These are phyloP conservation scores for Talaromyces funiculosus DNA, from an alignment of 2,329 filamentous ascomycete species.

Conservation along the genomic window DNA sequence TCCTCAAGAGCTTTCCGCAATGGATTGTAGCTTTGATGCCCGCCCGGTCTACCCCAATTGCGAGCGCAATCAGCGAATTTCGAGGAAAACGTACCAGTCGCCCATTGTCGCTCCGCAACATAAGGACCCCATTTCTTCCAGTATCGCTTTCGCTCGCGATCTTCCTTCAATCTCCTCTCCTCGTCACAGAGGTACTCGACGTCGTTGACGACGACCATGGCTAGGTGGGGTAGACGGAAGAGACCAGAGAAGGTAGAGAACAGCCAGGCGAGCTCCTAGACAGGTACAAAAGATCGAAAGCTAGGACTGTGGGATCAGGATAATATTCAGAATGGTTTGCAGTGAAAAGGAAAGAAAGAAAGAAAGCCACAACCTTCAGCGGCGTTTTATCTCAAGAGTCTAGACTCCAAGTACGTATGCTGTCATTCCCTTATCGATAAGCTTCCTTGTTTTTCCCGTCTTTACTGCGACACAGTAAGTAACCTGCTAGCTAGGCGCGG, in stretches of 20 bases:
- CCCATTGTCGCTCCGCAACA: conserved; percentile 91
- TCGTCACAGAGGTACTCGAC: conserved; percentile 84
- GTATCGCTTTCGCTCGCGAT: conserved; percentile 76
- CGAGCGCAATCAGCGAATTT: not conserved
- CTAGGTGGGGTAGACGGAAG: not conserved
- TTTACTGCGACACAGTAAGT: not conserved
- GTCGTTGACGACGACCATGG: conserved; percentile 85
- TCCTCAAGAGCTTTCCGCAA: not conserved
- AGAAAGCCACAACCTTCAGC: not conserved
- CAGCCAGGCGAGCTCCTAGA: not conserved
- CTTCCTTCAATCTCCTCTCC: conserved; percentile 82
- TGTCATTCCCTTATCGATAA: conserved; percentile 1
- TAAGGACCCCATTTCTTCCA: conserved; percentile 99
- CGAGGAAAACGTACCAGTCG: conserved; percentile 60
- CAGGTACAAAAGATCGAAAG: not conserved
- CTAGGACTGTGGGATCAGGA: too few relatives aligned
- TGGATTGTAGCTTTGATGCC: not conserved
- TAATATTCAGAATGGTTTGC: too few relatives aligned
- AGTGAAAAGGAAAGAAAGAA: too few relatives aligned
- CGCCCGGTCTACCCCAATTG: not conserved
- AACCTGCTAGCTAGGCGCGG: not conserved
- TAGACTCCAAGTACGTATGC: not conserved
- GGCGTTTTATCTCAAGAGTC: not conserved
- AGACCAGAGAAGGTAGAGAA: not conserved
- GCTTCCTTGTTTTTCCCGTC: not conserved